Conservation (phyloP, 352 stramenopile species). For the Pythium biforme region DNA sequence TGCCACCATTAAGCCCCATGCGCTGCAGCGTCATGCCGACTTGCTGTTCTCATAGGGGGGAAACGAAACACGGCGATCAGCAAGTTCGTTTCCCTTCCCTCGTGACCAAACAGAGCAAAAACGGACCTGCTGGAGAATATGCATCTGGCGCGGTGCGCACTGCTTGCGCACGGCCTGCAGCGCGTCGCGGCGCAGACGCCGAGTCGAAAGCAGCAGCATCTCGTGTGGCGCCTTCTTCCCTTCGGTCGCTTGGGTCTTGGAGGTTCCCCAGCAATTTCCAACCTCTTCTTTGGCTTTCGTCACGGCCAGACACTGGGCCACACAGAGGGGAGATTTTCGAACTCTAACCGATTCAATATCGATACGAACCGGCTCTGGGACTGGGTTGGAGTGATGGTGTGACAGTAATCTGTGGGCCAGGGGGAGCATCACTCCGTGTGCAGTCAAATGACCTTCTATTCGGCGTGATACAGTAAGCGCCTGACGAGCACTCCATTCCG, state of each 20-base stretch:
- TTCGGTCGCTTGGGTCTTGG: not conserved
- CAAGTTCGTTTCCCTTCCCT: not conserved
- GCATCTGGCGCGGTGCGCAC: constrained; percentile 52
- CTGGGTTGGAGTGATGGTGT: constrained; percentile 14
- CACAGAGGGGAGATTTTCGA: not conserved
- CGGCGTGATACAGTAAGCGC: not conserved
- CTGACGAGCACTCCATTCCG: not conserved
- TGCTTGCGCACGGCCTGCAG: constrained; percentile 53
- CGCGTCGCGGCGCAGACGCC: constrained; percentile 62
- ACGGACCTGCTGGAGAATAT: constrained; percentile 72
- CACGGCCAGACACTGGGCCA: constrained; percentile 18
- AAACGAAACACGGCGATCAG: not conserved
- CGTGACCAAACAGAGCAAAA: not conserved
- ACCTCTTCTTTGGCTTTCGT: constrained; percentile 31
- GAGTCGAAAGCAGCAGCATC: constrained; percentile 51
- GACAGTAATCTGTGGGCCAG: not conserved
- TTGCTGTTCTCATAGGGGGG: constrained; percentile 41
- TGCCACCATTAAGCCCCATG: constrained; percentile 39
- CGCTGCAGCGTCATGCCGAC: constrained; percentile 55
- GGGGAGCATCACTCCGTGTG: constrained; percentile 13
- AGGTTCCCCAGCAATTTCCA: not conserved
- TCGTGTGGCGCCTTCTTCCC: not conserved
- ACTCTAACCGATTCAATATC: not conserved
- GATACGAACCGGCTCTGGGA: constrained; percentile 20
- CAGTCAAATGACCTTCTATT: constrained; percentile 11